Conservation (phyloP, 2,329 filamentous ascomycete species). For the Nemania serpens region DNA sequence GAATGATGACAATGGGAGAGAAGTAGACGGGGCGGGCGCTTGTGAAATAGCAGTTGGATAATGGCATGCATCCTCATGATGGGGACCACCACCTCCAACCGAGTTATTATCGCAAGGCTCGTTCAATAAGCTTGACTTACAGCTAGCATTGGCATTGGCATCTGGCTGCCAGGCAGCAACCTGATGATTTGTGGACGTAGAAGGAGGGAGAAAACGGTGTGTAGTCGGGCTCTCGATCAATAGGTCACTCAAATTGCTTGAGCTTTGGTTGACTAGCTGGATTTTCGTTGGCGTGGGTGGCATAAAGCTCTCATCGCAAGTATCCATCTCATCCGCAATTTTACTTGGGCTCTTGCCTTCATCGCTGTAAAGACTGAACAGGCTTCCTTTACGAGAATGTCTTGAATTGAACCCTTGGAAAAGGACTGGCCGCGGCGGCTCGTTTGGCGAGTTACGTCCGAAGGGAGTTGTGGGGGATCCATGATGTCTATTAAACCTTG, state of each 20-base stretch:
- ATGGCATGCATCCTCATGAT: slow-evolving; percentile 29
- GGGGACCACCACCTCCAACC: slow-evolving; percentile 28
- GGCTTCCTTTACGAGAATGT: slow-evolving; percentile 65
- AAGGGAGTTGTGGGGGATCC: slow-evolving; percentile 83
- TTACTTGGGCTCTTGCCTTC: slow-evolving; percentile 65
- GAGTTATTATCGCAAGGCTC: slow-evolving; percentile 28
- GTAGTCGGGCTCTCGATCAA: slow-evolving; percentile 54
- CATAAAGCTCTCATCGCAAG: slow-evolving; percentile 66
- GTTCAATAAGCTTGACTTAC: slow-evolving; percentile 50
- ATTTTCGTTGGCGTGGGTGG: slow-evolving; percentile 95
- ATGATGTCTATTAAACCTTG: slow-evolving; percentile 71
- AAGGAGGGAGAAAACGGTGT: slow-evolving; percentile 49
- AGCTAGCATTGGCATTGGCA: slow-evolving; percentile 36
- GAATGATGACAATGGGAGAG: slow-evolving; percentile 47
- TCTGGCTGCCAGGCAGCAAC: slow-evolving; percentile 34
- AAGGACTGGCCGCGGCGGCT: slow-evolving; percentile 65
- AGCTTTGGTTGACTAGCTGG: slow-evolving; percentile 47
- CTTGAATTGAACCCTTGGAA: slow-evolving; percentile 63
- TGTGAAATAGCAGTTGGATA: slow-evolving; percentile 42
- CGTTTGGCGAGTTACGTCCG: slow-evolving; percentile 60
- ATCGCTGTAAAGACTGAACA: slow-evolving; percentile 80
- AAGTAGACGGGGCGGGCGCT: slow-evolving; percentile 41
- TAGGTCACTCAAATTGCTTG: slow-evolving; percentile 43
- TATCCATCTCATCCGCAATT: slow-evolving; percentile 37
- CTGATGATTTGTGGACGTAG: slow-evolving; percentile 48